Conservation (phyloP, 169 alveolate genomes). For the Plasmodium inui region DNA sequence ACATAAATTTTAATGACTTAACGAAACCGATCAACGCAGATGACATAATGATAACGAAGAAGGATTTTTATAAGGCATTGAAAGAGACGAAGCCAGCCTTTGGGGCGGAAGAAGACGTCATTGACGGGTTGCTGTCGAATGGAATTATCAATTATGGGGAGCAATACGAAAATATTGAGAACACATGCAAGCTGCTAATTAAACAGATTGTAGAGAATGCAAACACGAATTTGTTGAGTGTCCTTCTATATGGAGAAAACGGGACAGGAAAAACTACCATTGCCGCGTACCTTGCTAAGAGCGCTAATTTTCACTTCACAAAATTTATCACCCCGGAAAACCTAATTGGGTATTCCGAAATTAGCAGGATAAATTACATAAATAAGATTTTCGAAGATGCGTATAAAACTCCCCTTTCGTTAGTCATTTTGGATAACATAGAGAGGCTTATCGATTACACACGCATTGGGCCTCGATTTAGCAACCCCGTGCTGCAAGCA, state of each 20-base stretch:
- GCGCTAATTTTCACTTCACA: constrained; percentile 96
- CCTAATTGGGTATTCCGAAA: constrained; percentile 95
- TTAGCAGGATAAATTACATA: constrained; percentile 89
- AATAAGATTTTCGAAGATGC: constrained; percentile 98
- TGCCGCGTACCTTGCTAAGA: constrained; percentile 96
- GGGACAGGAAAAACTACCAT: constrained; percentile 98
- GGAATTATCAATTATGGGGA: constrained; percentile 94
- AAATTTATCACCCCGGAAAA: constrained; percentile 97
- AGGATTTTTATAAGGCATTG: constrained; percentile 95
- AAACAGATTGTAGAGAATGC: constrained; percentile 88
- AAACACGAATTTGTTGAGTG: constrained; percentile 92
- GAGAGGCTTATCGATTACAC: constrained; percentile 98
- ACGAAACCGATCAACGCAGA: constrained; percentile 88
- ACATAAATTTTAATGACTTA: constrained; percentile 88
- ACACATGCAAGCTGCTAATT: constrained; percentile 81
- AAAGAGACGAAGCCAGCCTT: constrained; percentile 97
- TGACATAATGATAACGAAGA: constrained; percentile 84
- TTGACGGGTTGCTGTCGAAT: constrained; percentile 87
- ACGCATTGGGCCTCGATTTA: constrained; percentile 98
- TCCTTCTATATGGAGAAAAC: constrained; percentile 94
- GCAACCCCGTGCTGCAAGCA: constrained; percentile 96
- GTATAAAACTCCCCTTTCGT: constrained; percentile 95
- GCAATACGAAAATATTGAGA: constrained; percentile 88
- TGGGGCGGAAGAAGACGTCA: constrained; percentile 90
- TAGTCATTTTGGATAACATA: constrained; percentile 96